Evolutionary conservation across 768 basidiomycete genomes (phyloP), one percentile per base, ranked within the genome.

Genomic region (Sporobolomyces phaffii): DNA sequence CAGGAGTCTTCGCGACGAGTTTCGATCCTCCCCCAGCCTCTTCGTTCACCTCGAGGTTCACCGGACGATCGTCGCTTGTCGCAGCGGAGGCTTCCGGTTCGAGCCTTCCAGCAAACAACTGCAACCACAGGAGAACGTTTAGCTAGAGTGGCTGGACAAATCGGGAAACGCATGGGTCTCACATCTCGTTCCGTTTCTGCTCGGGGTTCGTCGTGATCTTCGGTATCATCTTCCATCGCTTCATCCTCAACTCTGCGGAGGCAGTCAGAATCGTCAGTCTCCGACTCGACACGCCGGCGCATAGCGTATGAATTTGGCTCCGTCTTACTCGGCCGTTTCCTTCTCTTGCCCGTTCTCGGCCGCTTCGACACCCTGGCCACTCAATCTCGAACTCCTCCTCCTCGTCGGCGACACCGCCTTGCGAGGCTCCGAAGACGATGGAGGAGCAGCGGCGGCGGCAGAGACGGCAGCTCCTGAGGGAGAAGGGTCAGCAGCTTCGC

Each of bases 1-100:
- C 91, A 5, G 96, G 93, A 0, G 96, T 97, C 76, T 96, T 90
- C 2, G 93, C 96, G 75, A 92, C 91, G 13, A 98, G 83, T 76
- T 88, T 90, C n/a, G 88, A 86, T 11, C 91, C 93, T 31, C 56
- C 56, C 78, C 94, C 92, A 88, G 64, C 14, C 28, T 65, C 69
- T 29, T 72, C 60, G 49, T 56, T 57, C 28, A 69, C 69, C 28
- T 74, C 73, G 51, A 75, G 63, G 51, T 70, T 68, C 38, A 73
- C 73, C 5, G 58, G 62, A 22, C 67, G 63, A n/a, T 75, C 74
- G 20, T 75, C 73, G 3, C 41, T 44, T 11, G 70, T 62, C 0
- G 13, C 40, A 1, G 26, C 18, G 44, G 34, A 1, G 58, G 59
- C 8, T 50, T 47, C 22, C 26, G 48, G 18, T 14, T 68, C 60